Evolutionary conservation across 2,329 filamentous ascomycete genomes (phyloP).

Genomic region (Stagonosporopsis chrysanthemi): DNA sequence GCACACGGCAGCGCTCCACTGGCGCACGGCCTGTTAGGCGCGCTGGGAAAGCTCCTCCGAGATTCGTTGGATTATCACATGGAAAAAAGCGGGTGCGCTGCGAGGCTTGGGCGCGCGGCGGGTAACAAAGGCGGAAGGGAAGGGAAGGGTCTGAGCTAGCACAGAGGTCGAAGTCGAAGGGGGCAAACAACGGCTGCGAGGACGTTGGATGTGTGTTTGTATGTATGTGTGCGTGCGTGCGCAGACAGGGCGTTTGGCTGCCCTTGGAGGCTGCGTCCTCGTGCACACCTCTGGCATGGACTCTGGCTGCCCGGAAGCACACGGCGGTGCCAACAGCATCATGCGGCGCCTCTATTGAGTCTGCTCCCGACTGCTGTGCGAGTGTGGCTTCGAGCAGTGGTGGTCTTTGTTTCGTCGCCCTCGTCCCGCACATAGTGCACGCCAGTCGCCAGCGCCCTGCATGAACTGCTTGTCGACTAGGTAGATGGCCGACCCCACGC

Average conservation of each 20-base stretch:
- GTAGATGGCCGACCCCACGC: slow-evolving; percentile 16
- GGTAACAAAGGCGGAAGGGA: slow-evolving; percentile 1
- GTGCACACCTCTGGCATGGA: slow-evolving; percentile 18
- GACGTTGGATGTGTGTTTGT: too few species aligned
- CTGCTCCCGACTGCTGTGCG: too few species aligned
- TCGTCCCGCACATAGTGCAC: slow-evolving; percentile 19
- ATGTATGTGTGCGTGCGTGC: background rate
- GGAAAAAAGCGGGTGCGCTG: slow-evolving; percentile 10
- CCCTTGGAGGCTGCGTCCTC: slow-evolving; percentile 12
- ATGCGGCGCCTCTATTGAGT: too few species aligned
- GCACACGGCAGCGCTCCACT: slow-evolving; percentile 15
- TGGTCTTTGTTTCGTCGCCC: slow-evolving; percentile 12
- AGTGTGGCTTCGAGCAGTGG: background rate
- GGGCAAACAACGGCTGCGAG: too few species aligned
- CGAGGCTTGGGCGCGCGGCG: slow-evolving; percentile 2
- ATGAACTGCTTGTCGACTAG: slow-evolving; percentile 17
- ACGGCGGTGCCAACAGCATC: slow-evolving; percentile 10
- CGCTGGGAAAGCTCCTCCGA: slow-evolving; percentile 19
- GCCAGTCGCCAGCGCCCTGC: slow-evolving; percentile 23
- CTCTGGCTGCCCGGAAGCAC: slow-evolving; percentile 4
- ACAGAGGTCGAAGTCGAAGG: background rate
- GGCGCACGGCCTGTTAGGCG: slow-evolving; percentile 6
- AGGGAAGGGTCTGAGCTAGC: slow-evolving; percentile 1
- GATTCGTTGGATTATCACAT: slow-evolving; percentile 14
- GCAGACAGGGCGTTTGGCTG: background rate